Evolutionary conservation across 805 yeast species (phyloP).

Genomic region (Saturnispora zaruensis): DNA sequence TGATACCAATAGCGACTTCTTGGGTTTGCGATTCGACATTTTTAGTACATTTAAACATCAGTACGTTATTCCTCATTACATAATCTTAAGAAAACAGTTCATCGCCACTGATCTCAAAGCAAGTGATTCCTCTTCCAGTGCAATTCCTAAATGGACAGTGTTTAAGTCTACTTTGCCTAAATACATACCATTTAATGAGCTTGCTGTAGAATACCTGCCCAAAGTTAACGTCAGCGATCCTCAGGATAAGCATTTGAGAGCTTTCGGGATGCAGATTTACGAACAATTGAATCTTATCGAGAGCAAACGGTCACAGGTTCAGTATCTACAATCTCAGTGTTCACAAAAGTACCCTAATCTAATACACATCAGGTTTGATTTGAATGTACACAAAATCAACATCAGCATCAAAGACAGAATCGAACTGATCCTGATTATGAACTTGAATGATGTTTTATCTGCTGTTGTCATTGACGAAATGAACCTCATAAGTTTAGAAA

Average conservation of each 20-base stretch:
- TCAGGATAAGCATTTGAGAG: constrained; percentile 13
- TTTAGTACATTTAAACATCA: constrained; percentile 24
- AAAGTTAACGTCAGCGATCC: not conserved
- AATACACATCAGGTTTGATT: constrained; percentile 19
- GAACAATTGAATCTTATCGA: constrained; percentile 21
- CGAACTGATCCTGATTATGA: constrained; percentile 20
- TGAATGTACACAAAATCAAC: constrained; percentile 23
- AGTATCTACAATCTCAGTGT: constrained; percentile 12
- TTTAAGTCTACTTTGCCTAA: constrained; percentile 31
- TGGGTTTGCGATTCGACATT: constrained; percentile 46
- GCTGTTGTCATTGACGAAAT: constrained; percentile 3
- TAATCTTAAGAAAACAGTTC: constrained; percentile 29
- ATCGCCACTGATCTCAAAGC: not conserved
- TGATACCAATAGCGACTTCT: constrained; percentile 23
- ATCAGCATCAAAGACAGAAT: constrained; percentile 14
- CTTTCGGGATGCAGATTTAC: constrained; percentile 23
- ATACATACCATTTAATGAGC: constrained; percentile 22
- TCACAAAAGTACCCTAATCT: constrained; percentile 7
- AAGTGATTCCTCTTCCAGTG: not conserved
- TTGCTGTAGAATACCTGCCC: constrained; percentile 23
- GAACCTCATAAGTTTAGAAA: not conserved
- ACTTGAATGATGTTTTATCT: constrained; percentile 12
- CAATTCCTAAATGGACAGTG: constrained; percentile 22
- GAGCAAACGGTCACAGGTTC: constrained; percentile 15
- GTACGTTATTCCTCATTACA: constrained; percentile 39